phyloP scores from a whole-genome alignment of 805 yeast species.

The Scheffersomyces lignosus region DNA sequence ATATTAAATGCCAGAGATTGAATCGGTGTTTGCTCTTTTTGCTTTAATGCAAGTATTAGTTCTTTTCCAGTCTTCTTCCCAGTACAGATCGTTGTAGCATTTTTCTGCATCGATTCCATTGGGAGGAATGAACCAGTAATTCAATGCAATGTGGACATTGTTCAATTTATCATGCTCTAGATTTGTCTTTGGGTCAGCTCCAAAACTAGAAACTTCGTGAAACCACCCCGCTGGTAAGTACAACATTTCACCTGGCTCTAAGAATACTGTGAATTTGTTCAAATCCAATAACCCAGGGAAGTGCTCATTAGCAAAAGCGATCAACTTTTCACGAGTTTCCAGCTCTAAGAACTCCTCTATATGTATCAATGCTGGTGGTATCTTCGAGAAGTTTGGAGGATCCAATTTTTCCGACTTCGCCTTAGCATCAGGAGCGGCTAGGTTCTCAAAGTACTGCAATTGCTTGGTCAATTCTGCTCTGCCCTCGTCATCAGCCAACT shows the following conservation, averaged over 20 bases:
- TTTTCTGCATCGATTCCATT: conserved; percentile 27
- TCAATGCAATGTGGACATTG: conserved; percentile 58
- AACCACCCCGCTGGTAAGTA: conserved; percentile 81
- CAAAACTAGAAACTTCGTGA: conserved; percentile 74
- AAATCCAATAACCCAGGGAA: conserved; percentile 52
- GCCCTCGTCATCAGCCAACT: conserved; percentile 14
- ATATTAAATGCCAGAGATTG: too few relatives aligned
- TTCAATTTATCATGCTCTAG: conserved; percentile 5
- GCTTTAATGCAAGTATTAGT: conserved; percentile 39
- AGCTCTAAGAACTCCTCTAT: conserved; percentile 49
- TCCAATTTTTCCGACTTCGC: conserved; percentile 31
- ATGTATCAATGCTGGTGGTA: conserved; percentile 66
- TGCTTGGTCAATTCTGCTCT: conserved; percentile 16
- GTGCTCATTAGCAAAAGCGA: conserved; percentile 33
- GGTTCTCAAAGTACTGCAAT: conserved; percentile 12
- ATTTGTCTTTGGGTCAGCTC: conserved; percentile 25
- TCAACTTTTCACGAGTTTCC: conserved; percentile 23
- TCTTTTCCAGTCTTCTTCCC: conserved; percentile 52
- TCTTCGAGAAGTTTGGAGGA: conserved; percentile 68
- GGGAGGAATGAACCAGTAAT: conserved; percentile 78
- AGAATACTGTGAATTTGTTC: conserved; percentile 43
- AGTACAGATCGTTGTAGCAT: conserved; percentile 51
- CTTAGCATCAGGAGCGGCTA: conserved; percentile 19
- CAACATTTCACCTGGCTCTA: conserved; percentile 65
- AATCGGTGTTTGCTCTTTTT: too few relatives aligned